Base-by-base conservation (phyloP, 345 rosid genomes). In the Xanthoceras sorbifolium region DNA sequence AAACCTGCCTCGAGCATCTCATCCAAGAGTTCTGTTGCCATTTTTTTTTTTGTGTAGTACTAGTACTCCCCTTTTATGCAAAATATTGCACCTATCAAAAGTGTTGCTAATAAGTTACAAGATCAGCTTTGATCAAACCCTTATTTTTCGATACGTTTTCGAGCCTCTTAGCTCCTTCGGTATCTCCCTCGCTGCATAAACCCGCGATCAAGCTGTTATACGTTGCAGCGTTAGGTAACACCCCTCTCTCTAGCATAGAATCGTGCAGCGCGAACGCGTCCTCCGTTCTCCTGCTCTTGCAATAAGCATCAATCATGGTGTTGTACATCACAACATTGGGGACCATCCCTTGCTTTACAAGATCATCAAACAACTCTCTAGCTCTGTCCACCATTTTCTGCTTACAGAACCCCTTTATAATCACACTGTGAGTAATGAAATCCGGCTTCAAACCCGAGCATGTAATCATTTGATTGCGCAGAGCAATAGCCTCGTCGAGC, bases 181-280 rank as follows among this genome's bases (percentile, higher is more conserved):
- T 38, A 59, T 89, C 81, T 68, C 86, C 92, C 44, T 75, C 77
- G 69, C 89, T 80, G 72, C 89, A 91, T 67, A 90, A 77, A 77
- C 97, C 97, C 23, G 70, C 80, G 71, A 92, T 83, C 83, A 94
- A 89, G 87, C 93, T 84, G 67, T 94, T 94, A 81, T 84, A 90
- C 0, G 97, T 92, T 18, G 87, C 81, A 63, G 84, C 57, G 71
- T 82, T 44, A n/a, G 97, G 91, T n/a, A 63, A 72, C 73, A 90
- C 29, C 75, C 91, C 87, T 77, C 72, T 91, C 2, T 55, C 75
- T n/a, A 67, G 67, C 94, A 94, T 94, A 65, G 69, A 67, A 75
- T 69, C 69, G 48, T 38, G 86, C 55, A 91, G 23, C 3, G 83
- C 77, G 82, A 89, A 89, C 0, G 93, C 97, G 55, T 88, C 89